Percentiles rank a stretch among this genome's conserved stretches.
These are phyloP conservation scores for Fusarium udum DNA, from an alignment of 2,329 filamentous ascomycete genomes.

Conservation along the genomic window DNA sequence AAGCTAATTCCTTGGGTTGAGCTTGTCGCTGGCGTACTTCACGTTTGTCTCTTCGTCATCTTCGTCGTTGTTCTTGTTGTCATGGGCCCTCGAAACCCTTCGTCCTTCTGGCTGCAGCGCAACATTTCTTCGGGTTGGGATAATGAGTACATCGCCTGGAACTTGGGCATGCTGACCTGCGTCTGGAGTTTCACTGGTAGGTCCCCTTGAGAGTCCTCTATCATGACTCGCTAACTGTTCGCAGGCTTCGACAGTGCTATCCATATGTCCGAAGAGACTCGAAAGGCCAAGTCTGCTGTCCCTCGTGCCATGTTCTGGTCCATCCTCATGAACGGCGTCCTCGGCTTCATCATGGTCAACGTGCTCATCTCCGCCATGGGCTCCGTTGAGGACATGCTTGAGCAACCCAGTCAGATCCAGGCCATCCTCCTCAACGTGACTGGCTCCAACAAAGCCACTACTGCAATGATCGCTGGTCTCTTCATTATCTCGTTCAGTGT, in stretches of 20 bases:
- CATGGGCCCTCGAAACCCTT: constrained; percentile 36
- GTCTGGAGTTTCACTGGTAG: constrained; percentile 43
- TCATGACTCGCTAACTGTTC: neutral
- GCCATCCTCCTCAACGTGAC: constrained; percentile 35
- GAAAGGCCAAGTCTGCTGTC: constrained; percentile 39
- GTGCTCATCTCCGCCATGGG: constrained; percentile 41
- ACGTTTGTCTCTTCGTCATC: constrained; percentile 38
- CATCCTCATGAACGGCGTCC: constrained; percentile 42
- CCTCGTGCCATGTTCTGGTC: constrained; percentile 43
- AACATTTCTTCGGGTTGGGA: constrained; percentile 39
- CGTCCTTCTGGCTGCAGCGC: constrained; percentile 35
- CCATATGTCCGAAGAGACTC: constrained; percentile 41
- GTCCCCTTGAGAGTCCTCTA: accelerated
- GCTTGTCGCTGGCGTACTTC: constrained; percentile 37
- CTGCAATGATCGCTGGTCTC: constrained; percentile 38
- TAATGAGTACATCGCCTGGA: constrained; percentile 38
- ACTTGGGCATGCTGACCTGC: constrained; percentile 40
- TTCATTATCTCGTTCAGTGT: constrained; percentile 41
- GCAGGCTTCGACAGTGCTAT: constrained; percentile 41
- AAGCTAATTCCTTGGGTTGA: constrained; percentile 39
- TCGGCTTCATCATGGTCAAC: constrained; percentile 43
- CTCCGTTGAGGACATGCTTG: constrained; percentile 37
- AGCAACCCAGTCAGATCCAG: constrained; percentile 36
- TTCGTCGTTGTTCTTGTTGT: constrained; percentile 39
- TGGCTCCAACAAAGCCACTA: constrained; percentile 33